Conservation (phyloP, 2,329 filamentous ascomycete species). For the Knufia fluminis region DNA sequence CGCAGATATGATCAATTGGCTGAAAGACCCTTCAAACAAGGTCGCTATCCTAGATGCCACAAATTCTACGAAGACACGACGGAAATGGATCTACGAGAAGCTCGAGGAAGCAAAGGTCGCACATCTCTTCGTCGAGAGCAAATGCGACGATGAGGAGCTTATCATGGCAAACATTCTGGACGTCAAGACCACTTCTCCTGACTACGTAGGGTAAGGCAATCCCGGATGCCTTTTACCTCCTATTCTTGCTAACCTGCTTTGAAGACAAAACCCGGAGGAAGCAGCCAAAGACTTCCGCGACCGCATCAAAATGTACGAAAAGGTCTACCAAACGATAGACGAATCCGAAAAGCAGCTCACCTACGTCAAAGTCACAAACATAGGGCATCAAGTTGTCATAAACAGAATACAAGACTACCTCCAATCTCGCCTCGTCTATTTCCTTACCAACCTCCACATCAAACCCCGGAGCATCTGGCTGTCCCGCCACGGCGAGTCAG, state of each 20-base stretch:
- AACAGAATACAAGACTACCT: constrained; percentile 96
- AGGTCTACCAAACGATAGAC: constrained; percentile 89
- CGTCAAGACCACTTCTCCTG: constrained; percentile 92
- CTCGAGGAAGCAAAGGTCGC: constrained; percentile 71
- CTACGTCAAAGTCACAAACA: constrained; percentile 95
- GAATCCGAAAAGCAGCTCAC: constrained; percentile 80
- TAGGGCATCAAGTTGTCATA: constrained; percentile 93
- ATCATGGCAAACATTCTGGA: constrained; percentile 98
- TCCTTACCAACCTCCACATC: constrained; percentile 97
- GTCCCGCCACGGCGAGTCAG: constrained; percentile 90
- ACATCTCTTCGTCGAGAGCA: constrained; percentile 87
- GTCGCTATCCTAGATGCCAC: constrained; percentile 95
- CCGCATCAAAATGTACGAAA: constrained; percentile 93
- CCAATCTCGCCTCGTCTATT: constrained; percentile 93
- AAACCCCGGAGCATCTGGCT: constrained; percentile 94
- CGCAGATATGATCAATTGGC: constrained; percentile 90
- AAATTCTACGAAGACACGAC: constrained; percentile 83
- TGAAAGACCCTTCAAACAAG: constrained; percentile 62
- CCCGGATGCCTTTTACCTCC: background rate
- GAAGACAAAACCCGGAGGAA: constrained; percentile 80
- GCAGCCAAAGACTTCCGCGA: constrained; percentile 88
- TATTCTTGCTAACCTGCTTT: background rate
- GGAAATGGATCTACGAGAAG: constrained; percentile 80
- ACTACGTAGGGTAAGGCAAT: constrained; percentile 53
- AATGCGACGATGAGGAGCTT: constrained; percentile 88